Evolutionary conservation across 805 yeast genomes (phyloP).

Genomic region (Candida suzukii): DNA sequence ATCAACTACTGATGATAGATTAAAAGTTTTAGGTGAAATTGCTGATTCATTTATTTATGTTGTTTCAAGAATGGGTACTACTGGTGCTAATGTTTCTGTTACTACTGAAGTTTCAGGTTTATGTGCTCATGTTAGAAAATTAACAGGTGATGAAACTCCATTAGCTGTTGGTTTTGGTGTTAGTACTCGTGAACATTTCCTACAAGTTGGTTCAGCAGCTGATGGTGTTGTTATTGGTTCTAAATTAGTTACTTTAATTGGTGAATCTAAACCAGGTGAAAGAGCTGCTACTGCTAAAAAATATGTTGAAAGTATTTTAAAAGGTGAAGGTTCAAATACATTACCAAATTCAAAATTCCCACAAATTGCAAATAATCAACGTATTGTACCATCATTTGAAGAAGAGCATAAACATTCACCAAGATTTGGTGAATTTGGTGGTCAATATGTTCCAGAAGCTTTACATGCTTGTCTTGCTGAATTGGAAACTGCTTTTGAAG

Average conservation of each 20-base stretch:
- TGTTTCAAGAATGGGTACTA: conserved; percentile 96
- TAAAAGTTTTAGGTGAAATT: conserved; percentile 67
- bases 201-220: conserved; percentile 68
- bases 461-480: conserved; percentile 86
- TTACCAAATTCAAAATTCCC: conserved; percentile 16
- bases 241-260: conserved; percentile 65
- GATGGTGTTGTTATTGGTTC: conserved; percentile 98
- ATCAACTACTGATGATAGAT: conserved; percentile 86
- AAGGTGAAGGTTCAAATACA: conserved; percentile 37
- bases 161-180: conserved; percentile 97
- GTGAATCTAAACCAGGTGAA: conserved; percentile 52
- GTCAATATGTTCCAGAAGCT: conserved; percentile 98
- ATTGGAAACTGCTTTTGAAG: conserved; percentile 81
- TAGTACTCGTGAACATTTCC: conserved; percentile 84
- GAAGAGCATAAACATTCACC: conserved; percentile 67
- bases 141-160: conserved; percentile 69
- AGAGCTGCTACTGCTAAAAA: conserved; percentile 58
- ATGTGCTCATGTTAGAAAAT: conserved; percentile 66
- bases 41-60: conserved; percentile 96
- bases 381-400: conserved; percentile 28
- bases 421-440: conserved; percentile 93
- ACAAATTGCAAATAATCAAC: conserved; percentile 8
- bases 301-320: conserved; percentile 65
- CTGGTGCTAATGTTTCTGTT: conserved; percentile 77
- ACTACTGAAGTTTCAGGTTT: conserved; percentile 57